These are phyloP conservation scores for Sapria himalayana DNA, from an alignment of 345 rosid species.

Conservation along the genomic window DNA sequence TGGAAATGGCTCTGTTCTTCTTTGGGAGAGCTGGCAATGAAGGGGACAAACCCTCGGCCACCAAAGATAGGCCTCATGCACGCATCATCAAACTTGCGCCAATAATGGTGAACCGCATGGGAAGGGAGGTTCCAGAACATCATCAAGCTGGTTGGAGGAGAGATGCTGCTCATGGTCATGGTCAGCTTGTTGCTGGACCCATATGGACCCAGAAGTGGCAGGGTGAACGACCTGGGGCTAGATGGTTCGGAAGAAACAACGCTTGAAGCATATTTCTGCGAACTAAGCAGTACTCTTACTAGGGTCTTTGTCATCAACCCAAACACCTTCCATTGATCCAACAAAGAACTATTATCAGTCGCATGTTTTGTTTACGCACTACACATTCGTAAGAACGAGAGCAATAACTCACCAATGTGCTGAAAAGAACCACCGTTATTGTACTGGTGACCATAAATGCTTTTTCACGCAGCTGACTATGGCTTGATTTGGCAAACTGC, in stretches of 20 bases:
- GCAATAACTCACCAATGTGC: constrained; percentile 89
- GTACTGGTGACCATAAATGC: constrained; percentile 95
- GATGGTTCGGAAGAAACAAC: constrained; percentile 33
- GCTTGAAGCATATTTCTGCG: constrained; percentile 21
- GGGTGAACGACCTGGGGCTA: constrained; percentile 30
- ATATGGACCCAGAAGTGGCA: constrained; percentile 34
- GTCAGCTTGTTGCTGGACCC: constrained; percentile 16
- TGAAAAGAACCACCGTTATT: constrained; percentile 78
- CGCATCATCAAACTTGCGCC: constrained; percentile 61
- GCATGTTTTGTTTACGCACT: no score
- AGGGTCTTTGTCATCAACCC: constrained; percentile 76
- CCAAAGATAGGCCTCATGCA: constrained; percentile 87
- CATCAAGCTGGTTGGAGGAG: constrained; percentile 19
- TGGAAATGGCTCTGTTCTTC: constrained; percentile 21
- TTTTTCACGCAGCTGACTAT: constrained; percentile 36
- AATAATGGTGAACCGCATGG: constrained; percentile 51
- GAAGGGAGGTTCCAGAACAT: constrained; percentile 52
- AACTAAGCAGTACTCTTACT: constrained; percentile 50
- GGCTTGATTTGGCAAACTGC: constrained; percentile 59
- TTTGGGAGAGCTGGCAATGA: constrained; percentile 52
- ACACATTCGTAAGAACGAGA: no score
- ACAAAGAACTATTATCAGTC: background rate
- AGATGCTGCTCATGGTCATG: constrained; percentile 9
- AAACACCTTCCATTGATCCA: constrained; percentile 37
- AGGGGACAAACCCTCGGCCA: constrained; percentile 58